Evolutionary conservation across 331 rosid species (phyloP), one percentile per base, ranked within the genome.

Genomic region (Malus hybrid): DNA sequence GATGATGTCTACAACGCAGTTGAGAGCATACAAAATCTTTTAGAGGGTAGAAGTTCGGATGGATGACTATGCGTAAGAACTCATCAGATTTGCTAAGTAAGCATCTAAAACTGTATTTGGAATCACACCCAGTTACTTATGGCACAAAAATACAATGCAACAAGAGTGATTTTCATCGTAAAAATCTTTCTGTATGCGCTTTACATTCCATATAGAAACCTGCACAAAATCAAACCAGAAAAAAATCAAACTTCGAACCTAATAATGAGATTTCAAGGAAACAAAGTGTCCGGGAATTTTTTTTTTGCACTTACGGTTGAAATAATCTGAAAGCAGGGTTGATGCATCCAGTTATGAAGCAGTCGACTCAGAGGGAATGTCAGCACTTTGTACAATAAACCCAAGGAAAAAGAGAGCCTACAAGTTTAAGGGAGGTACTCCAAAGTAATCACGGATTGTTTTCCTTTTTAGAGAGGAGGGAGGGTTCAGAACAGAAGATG

Each of bases 401-500:
- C 48, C 74, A 64, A 32, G 33, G 44, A 31, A 75, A 75, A 73
- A 13, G 62, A 39, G 44, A 55, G 57, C 18, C 77, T 57, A 32
- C 24, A 65, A 60, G 75, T 48, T 74, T 80, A 79, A 83, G 16
- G 88, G 57, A 73, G 92, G 80, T 65, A 80, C 85, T 14, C 79
- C 64, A 82, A 95, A 92, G 91, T 95, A 95, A 73, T 95, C 99
- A 12, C 87, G 81, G 77, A 95, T 95, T 10, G 99, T 95, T 86
- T 85, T 85, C 82, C 97, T 84, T 80, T 85, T 90, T 4, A 86
- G 59, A 39, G 97, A 90, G 76, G 97, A 83, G 70, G 96, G 97
- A 50, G 99, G 97, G 79, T 82, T 90, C 86, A 95, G 83, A 72
- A 92, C 97, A 76, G 97, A 92, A 65, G 93, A 95, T 22, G 97